A percentile compares a stretch with the other conserved stretches of the same genome.
Conservation (phyloP, 441 rosid species). For the Populus hybrid region DNA sequence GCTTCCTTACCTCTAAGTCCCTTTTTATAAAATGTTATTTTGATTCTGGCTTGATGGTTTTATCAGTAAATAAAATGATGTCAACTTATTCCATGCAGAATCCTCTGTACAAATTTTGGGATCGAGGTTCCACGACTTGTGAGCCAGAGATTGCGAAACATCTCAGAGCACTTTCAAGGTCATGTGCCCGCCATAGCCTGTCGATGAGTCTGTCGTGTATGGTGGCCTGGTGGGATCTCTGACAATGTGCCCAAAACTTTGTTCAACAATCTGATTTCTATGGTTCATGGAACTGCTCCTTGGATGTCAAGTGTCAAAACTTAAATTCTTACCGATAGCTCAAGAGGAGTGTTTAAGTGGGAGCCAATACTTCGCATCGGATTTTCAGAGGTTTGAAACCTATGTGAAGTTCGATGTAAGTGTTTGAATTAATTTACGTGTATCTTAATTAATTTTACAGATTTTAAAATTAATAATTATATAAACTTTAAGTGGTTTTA, state of each 20-base stretch:
- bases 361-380: background rate
- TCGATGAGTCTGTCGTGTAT: background rate
- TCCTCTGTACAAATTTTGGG: background rate
- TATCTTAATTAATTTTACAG: accelerated
- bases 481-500: accelerated
- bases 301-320: background rate
- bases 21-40: background rate
- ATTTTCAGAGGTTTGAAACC: too few relatives aligned
- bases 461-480: too few relatives aligned
- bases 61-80: background rate
- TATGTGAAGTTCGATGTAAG: too few relatives aligned
- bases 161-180: background rate
- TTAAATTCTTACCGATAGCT: background rate
- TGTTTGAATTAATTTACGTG: accelerated
- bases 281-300: background rate
- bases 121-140: background rate
- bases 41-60: background rate
- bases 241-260: background rate
- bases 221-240: background rate
- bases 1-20: too few relatives aligned
- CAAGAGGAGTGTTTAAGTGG: background rate
- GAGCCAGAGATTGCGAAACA: background rate
- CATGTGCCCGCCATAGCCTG: background rate
- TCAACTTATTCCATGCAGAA: background rate
- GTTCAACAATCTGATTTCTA: background rate